Conservation (phyloP, 140 eudicot genomes). For the Flaveria floridana region DNA sequence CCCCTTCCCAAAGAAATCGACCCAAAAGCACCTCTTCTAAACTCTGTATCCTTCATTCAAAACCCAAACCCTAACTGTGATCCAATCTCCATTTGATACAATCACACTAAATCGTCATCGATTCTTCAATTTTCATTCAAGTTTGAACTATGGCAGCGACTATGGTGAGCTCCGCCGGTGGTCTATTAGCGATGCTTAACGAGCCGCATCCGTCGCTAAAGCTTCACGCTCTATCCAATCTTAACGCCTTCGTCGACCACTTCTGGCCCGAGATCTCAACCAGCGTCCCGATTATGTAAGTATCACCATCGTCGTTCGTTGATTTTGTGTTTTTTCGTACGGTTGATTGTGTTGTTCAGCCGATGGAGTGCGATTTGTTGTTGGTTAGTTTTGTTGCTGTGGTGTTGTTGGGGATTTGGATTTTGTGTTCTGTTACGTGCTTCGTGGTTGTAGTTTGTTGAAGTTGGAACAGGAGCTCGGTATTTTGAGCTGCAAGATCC, state of each 20-base stretch:
- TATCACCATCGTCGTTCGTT: not conserved
- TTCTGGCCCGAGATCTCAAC: slow-evolving; percentile 99
- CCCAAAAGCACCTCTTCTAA: slow-evolving; percentile 11
- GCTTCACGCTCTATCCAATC: slow-evolving; percentile 73
- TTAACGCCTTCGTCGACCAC: slow-evolving; percentile 63
- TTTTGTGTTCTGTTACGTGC: not conserved
- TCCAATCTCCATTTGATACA: slow-evolving; percentile 22
- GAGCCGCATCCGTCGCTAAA: slow-evolving; percentile 69
- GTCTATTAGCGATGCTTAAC: slow-evolving; percentile 83
- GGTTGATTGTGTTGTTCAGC: not conserved
- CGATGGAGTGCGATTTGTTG: not conserved
- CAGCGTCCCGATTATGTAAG: slow-evolving; percentile 65
- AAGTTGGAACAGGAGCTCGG: not conserved
- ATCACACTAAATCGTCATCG: slow-evolving; percentile 20
- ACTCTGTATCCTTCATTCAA: slow-evolving; percentile 5
- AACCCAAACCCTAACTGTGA: slow-evolving; percentile 28
- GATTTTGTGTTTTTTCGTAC: not conserved
- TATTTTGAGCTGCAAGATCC: not conserved
- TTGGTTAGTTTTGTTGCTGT: not conserved
- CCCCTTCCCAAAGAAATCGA: slow-evolving; percentile 46
- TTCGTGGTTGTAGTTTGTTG: slow-evolving; percentile 20
- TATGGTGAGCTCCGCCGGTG: slow-evolving; percentile 90
- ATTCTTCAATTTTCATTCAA: not conserved
- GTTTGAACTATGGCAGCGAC: slow-evolving; percentile 52
- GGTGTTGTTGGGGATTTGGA: too few relatives aligned